Conservation (phyloP, 768 basidiomycete genomes). For the Rhodotorula taiwanensis region DNA sequence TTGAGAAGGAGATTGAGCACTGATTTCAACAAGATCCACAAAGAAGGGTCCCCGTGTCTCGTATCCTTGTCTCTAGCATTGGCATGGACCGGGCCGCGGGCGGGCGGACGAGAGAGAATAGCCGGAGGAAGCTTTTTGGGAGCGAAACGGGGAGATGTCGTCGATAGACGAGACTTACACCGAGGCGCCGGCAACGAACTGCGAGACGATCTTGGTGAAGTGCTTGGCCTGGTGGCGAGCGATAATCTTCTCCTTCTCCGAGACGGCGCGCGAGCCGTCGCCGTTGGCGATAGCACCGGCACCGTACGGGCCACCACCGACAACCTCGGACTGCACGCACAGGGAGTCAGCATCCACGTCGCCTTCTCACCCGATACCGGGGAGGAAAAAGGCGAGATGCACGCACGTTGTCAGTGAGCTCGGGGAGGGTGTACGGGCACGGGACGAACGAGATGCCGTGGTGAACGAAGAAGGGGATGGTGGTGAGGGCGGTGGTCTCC, state of each 20-base stretch:
- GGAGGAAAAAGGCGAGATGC: no score
- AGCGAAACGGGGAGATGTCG: background rate
- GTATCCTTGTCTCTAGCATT: no score
- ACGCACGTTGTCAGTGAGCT: slow-evolving; percentile 46
- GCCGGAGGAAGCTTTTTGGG: no score
- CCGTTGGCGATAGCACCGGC: slow-evolving; percentile 50
- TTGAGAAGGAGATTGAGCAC: no score
- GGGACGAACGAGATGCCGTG: slow-evolving; percentile 54
- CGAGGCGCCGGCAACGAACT: slow-evolving; percentile 28
- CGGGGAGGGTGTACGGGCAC: slow-evolving; percentile 56
- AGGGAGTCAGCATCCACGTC: no score
- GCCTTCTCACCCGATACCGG: no score
- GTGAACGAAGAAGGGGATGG: slow-evolving; percentile 58
- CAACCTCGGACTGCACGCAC: slow-evolving; percentile 43
- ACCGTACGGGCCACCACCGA: slow-evolving; percentile 65
- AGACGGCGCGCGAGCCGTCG: slow-evolving; percentile 40
- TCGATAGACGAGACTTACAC: slow-evolving; percentile 25
- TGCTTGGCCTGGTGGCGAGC: slow-evolving; percentile 25
- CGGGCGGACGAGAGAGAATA: no score
- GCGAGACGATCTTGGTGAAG: slow-evolving; percentile 19
- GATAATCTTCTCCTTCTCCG: slow-evolving; percentile 36
- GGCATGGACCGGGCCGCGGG: no score
- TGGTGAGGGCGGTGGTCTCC: slow-evolving; percentile 43
- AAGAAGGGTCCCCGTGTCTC: no score
- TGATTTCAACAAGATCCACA: no score